Percentiles rank a stretch among this genome's conserved stretches.
phyloP scores from a whole-genome alignment of 2,329 filamentous ascomycete genomes.

The Fusarium piperis region DNA sequence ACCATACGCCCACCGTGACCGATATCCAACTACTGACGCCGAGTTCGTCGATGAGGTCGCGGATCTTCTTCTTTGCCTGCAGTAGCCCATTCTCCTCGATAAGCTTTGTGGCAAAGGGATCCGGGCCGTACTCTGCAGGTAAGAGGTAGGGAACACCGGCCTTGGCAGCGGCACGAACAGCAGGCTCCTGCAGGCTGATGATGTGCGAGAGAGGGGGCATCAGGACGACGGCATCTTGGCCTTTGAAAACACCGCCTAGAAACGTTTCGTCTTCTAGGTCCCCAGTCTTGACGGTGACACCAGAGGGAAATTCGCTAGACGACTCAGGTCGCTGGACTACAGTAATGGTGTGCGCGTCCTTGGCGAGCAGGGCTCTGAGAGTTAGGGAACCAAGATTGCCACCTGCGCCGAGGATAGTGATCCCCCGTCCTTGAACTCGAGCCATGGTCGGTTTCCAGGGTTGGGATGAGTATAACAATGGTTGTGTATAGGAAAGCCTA shows the following conservation, averaged over 20 bases:
- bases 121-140: conserved; percentile 22
- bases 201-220: conserved; percentile 20
- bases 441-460: neutral
- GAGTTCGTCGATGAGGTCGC: conserved; percentile 15
- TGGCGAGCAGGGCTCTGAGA: conserved; percentile 1
- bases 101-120: conserved; percentile 5
- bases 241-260: neutral
- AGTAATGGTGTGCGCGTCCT: conserved; percentile 13
- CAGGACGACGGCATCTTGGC: conserved; percentile 13
- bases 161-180: conserved; percentile 18
- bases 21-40: conserved; percentile 24
- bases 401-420: conserved; percentile 16
- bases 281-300: conserved; percentile 2
- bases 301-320: conserved; percentile 1
- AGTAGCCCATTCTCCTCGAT: conserved; percentile 19
- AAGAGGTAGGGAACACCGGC: conserved; percentile 4
- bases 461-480: neutral
- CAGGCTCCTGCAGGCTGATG: conserved; percentile 14
- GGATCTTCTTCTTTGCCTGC: conserved; percentile 8
- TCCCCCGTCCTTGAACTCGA: conserved; percentile 2
- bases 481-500: neutral
- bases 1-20: conserved; percentile 11
- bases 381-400: conserved; percentile 7
- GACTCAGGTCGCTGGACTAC: conserved; percentile 9
- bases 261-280: conserved; percentile 14